These are phyloP conservation scores for Plenodomus biglobosus DNA, from an alignment of 2,329 filamentous ascomycete genomes.

Conservation along the genomic window DNA sequence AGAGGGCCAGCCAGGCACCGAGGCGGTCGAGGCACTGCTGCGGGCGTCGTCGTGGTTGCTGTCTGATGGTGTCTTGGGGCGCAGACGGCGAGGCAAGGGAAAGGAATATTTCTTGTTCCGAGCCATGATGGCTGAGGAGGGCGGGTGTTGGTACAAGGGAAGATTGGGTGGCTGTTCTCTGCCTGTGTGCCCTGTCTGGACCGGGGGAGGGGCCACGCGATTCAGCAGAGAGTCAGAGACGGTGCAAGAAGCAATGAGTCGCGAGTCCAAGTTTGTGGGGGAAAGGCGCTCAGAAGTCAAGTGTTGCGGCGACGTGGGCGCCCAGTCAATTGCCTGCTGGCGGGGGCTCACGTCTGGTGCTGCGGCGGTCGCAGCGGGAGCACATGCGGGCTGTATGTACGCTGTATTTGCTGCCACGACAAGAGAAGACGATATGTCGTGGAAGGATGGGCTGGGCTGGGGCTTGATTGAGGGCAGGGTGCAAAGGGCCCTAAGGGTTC, in stretches of 20 bases:
- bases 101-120: constrained; percentile 42
- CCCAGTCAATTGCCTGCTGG: constrained; percentile 8
- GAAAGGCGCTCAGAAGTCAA: constrained; percentile 9
- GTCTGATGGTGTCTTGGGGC: constrained; percentile 16
- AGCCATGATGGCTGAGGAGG: constrained; percentile 28
- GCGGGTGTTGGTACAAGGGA: constrained; percentile 6
- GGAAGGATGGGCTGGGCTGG: constrained; percentile 6
- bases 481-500: constrained; percentile 10
- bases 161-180: constrained; percentile 26
- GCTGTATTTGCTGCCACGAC: constrained; percentile 2
- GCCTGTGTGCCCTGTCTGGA: constrained; percentile 18
- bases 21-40: constrained; percentile 21
- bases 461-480: constrained; percentile 2
- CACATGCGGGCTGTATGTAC: constrained; percentile 7
- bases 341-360: constrained; percentile 15
- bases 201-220: constrained; percentile 20
- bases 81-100: constrained; percentile 38
- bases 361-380: constrained; percentile 8
- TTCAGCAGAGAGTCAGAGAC: constrained; percentile 31
- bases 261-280: constrained; percentile 7
- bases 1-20: constrained; percentile 27
- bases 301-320: not conserved
- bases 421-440: constrained; percentile 12
- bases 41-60: constrained; percentile 18
- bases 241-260: constrained; percentile 25